phyloP scores from a whole-genome alignment of 139 green algal genomes.

The Micractinium sp. region DNA sequence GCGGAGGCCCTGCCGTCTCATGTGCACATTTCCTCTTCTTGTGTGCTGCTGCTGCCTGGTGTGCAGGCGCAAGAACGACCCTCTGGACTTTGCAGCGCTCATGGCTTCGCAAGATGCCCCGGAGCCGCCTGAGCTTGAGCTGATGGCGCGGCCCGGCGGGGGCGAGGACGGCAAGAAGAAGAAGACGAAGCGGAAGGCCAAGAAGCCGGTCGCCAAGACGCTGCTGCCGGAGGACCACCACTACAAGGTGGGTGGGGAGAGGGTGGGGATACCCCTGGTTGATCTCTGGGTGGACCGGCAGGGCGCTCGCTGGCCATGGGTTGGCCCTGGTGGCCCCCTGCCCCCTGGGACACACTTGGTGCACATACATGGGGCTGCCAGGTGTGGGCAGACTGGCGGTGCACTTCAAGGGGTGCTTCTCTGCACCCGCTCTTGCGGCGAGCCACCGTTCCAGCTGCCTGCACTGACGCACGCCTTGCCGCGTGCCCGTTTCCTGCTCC shows the following conservation, averaged over 20 bases:
- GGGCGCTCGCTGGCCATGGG: too few species aligned
- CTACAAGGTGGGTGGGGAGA: constrained; percentile 58
- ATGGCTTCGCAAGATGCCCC: constrained; percentile 16
- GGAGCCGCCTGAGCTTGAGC: constrained; percentile 23
- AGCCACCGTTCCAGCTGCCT: too few species aligned
- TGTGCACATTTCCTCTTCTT: background rate
- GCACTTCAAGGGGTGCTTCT: too few species aligned
- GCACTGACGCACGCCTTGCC: too few species aligned
- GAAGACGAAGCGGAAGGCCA: constrained; percentile 1
- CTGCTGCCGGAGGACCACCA: constrained; percentile 81
- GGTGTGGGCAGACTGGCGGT: too few species aligned
- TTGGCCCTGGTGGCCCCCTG: too few species aligned
- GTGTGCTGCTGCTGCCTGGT: background rate
- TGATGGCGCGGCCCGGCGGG: constrained; percentile 18
- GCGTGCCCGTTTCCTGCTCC: too few species aligned
- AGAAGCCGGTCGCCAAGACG: constrained; percentile 48
- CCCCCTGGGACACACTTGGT: too few species aligned
- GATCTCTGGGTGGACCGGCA: constrained; percentile 11
- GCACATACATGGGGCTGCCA: too few species aligned
- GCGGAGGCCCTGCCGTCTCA: background rate
- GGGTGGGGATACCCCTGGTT: constrained; percentile 49
- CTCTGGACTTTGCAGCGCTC: constrained; percentile 78
- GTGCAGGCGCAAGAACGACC: constrained; percentile 37
- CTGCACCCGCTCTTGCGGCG: too few species aligned
- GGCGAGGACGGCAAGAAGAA: background rate